phyloP scores from a whole-genome alignment of 768 basidiomycete genomes.

The Russula sp. region DNA sequence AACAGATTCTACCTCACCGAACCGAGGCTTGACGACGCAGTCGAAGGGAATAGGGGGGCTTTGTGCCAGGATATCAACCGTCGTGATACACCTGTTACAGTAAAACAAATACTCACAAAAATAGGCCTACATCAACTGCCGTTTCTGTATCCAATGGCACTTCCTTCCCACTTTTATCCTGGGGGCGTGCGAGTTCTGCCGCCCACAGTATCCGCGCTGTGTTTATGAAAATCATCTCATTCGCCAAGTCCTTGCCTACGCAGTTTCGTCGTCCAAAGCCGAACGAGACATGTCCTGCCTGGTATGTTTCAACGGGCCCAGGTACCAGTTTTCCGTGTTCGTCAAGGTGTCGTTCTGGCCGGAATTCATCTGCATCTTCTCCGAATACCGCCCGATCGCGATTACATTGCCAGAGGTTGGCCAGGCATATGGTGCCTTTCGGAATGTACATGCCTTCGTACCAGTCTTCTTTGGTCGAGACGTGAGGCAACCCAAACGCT shows the following conservation, averaged over 20 bases:
- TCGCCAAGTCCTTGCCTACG: slow-evolving; percentile 26
- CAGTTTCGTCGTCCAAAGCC: slow-evolving; percentile 30
- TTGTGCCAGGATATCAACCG: no score
- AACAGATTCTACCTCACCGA: slow-evolving; percentile 15
- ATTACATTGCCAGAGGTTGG: slow-evolving; percentile 30
- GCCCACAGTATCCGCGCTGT: slow-evolving; percentile 29
- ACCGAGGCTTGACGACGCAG: slow-evolving; percentile 29
- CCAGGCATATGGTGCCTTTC: slow-evolving; percentile 37
- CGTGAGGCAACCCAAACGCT: background rate
- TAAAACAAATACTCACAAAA: slow-evolving; percentile 6
- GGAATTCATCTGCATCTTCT: slow-evolving; percentile 27
- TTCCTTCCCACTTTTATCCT: slow-evolving; percentile 19
- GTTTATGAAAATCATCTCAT: slow-evolving; percentile 28
- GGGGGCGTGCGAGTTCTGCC: slow-evolving; percentile 14
- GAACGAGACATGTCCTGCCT: slow-evolving; percentile 23
- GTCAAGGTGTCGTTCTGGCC: slow-evolving; percentile 28
- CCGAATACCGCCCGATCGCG: slow-evolving; percentile 16
- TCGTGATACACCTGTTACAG: background rate
- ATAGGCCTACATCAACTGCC: slow-evolving; percentile 7
- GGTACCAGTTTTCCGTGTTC: background rate
- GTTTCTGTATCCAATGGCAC: slow-evolving; percentile 6
- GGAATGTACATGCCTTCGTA: slow-evolving; percentile 38
- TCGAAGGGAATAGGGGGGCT: slow-evolving; percentile 27
- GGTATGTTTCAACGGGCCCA: slow-evolving; percentile 1
- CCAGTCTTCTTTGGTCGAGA: slow-evolving; percentile 32